Evolutionary conservation across 2,329 filamentous ascomycete genomes (phyloP), one percentile per base, ranked within the genome.

Genomic region (Chrysosporium keratinophilum): DNA sequence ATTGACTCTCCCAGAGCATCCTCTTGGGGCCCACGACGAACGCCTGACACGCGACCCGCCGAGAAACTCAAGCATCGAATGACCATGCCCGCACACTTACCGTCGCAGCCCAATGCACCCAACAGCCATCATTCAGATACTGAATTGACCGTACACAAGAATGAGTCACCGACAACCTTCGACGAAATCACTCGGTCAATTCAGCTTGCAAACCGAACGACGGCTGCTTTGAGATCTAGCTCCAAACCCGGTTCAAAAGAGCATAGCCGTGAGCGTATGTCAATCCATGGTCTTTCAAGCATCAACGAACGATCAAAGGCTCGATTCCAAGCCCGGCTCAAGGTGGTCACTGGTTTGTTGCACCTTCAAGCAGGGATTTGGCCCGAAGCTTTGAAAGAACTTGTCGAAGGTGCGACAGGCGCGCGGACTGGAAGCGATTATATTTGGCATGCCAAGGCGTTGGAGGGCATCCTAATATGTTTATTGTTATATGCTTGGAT

Each of bases 361-460:
- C 94, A 91, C 67, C 79, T 98, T 61, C 86, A 90, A 68, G 86
- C 88, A 51, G 93, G 93, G 23, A 82, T 89, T 58, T 96, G 93
- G 89, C 80, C 78, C 46, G 90, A 97, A 70, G 90, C 91, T 6
- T 69, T 97, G 44, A 85, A 82, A 66, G 88, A 95, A 65, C 78
- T 96, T 19, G 76, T 82, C 9, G 91, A 96, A 56, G 88, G 85
- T 52, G 89, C 87, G 1, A 79, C 80, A 9, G 81, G 84, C 61
- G 85, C 88, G 14, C 85, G 88, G 62, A 83, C 82, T 37, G 79
- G 87, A 55, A 90, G 88, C 62, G 93, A 98, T 69, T 88, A 95
- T 69, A 69, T 97, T n/a, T 98, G 93, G 91, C 88, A 96, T 71
- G 93, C 87, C 15, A 97, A 97, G 70, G 90, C 88, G 1, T 76